Evolutionary conservation across 176 grass and related monocot species (phyloP).

Genomic region (Rhynchospora pubera): DNA sequence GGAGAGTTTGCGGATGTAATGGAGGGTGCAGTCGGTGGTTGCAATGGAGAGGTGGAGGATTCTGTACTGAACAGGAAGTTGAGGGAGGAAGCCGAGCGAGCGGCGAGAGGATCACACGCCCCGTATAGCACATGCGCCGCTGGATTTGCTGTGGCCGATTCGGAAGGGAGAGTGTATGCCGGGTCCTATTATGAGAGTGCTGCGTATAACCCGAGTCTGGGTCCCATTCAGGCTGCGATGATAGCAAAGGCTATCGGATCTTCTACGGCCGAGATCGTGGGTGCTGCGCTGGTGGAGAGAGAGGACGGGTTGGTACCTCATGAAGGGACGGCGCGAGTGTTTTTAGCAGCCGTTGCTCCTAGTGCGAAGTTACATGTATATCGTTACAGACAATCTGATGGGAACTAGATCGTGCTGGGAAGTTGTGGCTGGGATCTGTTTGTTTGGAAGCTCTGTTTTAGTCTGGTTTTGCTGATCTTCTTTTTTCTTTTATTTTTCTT

Average conservation of each 20-base stretch:
- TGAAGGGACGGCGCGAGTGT: slow-evolving; percentile 67
- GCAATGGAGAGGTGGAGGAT: slow-evolving; percentile 29
- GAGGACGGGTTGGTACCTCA: slow-evolving; percentile 50
- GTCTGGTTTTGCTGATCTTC: neutral
- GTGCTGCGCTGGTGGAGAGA: slow-evolving; percentile 76
- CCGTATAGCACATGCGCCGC: slow-evolving; percentile 74
- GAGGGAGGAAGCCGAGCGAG: slow-evolving; percentile 43
- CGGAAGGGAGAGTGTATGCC: slow-evolving; percentile 48
- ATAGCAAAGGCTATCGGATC: slow-evolving; percentile 45
- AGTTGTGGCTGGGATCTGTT: neutral
- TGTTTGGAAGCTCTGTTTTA: neutral
- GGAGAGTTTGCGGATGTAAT: slow-evolving; percentile 6
- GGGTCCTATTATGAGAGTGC: slow-evolving; percentile 68
- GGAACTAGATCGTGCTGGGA: slow-evolving; percentile 12
- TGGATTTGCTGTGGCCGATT: slow-evolving; percentile 77
- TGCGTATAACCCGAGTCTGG: slow-evolving; percentile 88
- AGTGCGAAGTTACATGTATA: slow-evolving; percentile 60
- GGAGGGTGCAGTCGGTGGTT: neutral
- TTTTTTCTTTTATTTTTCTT: neutral
- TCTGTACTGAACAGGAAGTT: slow-evolving; percentile 27
- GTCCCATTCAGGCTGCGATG: slow-evolving; percentile 80
- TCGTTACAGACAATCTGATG: slow-evolving; percentile 55
- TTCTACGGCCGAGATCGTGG: slow-evolving; percentile 28
- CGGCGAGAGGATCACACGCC: slow-evolving; percentile 60
- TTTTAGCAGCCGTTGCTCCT: slow-evolving; percentile 63